A percentile compares a stretch with the other conserved stretches of the same genome.
Conservation (phyloP, 495 filamentous ascomycete species). For the Aspergillus haitiensis region DNA sequence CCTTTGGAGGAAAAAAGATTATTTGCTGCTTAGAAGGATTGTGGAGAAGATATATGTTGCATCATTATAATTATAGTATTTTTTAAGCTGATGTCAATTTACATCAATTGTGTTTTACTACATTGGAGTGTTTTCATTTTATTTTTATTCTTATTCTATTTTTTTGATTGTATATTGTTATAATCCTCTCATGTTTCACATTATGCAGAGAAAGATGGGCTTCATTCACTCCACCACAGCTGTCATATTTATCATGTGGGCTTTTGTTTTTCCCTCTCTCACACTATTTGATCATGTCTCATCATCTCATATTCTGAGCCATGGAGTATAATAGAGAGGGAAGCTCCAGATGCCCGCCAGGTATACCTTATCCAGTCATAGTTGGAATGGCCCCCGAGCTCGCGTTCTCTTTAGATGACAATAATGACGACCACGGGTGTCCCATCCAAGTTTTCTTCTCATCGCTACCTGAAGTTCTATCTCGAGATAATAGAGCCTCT, state of each 20-base stretch:
- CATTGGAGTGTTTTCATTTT: too few species aligned
- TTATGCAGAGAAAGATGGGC: background rate
- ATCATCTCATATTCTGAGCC: background rate
- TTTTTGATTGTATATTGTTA: background rate
- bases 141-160: too few species aligned
- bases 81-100: too few species aligned
- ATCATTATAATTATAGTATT: too few species aligned
- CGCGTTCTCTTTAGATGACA: background rate
- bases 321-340: slow-evolving; percentile 4
- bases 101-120: too few species aligned
- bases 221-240: background rate
- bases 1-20: too few species aligned
- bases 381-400: slow-evolving; percentile 4
- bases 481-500: background rate
- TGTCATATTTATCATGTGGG: background rate
- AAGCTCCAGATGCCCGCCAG: background rate
- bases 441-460: background rate
- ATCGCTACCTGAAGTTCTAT: background rate
- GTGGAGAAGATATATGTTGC: too few species aligned
- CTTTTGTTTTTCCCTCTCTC: background rate
- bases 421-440: background rate
- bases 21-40: too few species aligned
- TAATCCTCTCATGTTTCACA: background rate
- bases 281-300: background rate
- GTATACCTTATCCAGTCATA: slow-evolving; percentile 4